Conservation (phyloP, 176 grass and related monocot species). For the Eleusine coracana region DNA sequence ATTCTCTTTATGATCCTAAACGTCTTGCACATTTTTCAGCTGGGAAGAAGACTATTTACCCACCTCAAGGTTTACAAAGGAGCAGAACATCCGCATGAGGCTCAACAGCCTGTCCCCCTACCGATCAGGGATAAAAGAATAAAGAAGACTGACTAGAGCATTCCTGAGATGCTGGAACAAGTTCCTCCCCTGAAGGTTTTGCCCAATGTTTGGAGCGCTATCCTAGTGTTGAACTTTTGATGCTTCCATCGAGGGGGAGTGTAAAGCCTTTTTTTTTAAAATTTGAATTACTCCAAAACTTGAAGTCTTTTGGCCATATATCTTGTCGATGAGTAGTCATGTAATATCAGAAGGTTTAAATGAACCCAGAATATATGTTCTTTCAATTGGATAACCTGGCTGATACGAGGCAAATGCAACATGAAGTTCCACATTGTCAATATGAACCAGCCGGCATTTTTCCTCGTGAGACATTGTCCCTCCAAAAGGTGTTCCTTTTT, state of each 20-base stretch:
- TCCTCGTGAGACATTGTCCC: too few species aligned
- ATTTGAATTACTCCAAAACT: conserved; percentile 22
- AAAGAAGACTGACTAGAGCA: conserved; percentile 41
- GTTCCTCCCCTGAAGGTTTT: conserved; percentile 4
- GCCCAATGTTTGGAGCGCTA: conserved; percentile 21
- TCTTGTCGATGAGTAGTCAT: conserved; percentile 14
- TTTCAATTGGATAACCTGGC: neutral
- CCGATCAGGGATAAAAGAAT: conserved; percentile 96
- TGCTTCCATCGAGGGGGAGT: neutral
- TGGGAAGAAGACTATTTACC: conserved; percentile 91
- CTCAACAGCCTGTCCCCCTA: conserved; percentile 80
- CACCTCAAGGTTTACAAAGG: conserved; percentile 98
- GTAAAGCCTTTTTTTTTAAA: conserved; percentile 35
- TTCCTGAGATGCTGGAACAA: conserved; percentile 1
- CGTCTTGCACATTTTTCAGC: conserved; percentile 50
- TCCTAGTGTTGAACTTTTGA: neutral
- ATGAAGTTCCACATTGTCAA: neutral
- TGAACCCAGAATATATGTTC: neutral
- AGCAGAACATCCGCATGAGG: conserved; percentile 82
- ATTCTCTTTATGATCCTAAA: conserved; percentile 9
- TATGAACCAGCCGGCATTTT: neutral
- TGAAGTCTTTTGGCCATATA: neutral
- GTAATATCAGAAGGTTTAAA: conserved; percentile 28
- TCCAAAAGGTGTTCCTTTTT: too few species aligned
- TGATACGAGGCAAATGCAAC: conserved; percentile 9